Evolutionary conservation across 1,284 basidiomycete genomes (phyloP).

Genomic region (Cryptococcus sp.): DNA sequence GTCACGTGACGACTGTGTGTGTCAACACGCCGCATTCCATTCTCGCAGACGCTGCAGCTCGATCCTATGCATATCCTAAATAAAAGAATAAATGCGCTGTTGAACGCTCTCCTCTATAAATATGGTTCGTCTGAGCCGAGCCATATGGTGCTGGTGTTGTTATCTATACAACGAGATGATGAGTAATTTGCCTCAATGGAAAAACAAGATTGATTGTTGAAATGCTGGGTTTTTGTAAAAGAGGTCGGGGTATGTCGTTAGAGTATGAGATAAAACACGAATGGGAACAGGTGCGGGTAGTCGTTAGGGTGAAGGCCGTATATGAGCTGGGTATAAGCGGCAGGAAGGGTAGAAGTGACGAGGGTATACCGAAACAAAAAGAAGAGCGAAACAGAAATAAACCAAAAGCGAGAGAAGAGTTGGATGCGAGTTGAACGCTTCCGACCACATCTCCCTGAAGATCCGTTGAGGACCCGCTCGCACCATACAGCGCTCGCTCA

Average conservation of each 20-base stretch:
- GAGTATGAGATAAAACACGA: slow-evolving; percentile 4
- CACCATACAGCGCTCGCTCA: background rate
- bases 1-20: too few relatives aligned
- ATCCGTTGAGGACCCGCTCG: slow-evolving; percentile 22
- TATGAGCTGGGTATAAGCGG: background rate
- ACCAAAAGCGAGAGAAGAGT: background rate
- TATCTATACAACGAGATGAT: background rate
- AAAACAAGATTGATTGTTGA: slow-evolving; percentile 1
- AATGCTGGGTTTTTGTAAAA: slow-evolving; percentile 4
- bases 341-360: background rate
- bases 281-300: slow-evolving; percentile 6
- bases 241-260: slow-evolving; percentile 4
- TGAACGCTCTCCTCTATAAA: slow-evolving; percentile 20
- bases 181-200: background rate
- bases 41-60: too few relatives aligned
- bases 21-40: too few relatives aligned
- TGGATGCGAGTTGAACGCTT: slow-evolving; percentile 19
- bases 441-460: background rate
- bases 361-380: background rate
- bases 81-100: slow-evolving; percentile 14
- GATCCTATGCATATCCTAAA: slow-evolving; percentile 3
- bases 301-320: background rate
- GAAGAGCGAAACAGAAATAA: background rate
- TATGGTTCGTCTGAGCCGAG: background rate
- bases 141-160: background rate